These are phyloP conservation scores for Panus rudis DNA, from an alignment of 768 basidiomycete genomes.

Conservation along the genomic window DNA sequence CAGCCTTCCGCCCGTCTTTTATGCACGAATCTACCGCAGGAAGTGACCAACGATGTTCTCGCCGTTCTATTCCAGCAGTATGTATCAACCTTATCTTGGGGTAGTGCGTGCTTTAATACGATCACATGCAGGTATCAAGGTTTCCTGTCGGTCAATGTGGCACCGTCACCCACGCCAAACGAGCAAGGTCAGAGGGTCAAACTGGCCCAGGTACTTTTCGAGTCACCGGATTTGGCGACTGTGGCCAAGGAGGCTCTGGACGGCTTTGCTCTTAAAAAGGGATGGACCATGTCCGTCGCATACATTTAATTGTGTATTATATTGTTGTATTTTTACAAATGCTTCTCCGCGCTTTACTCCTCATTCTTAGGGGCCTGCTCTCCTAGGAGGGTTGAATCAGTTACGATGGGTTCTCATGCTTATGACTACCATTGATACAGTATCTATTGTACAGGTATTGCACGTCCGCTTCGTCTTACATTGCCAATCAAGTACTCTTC, in stretches of 20 bases:
- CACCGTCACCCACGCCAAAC: conserved; percentile 61
- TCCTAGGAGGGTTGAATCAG: too few relatives aligned
- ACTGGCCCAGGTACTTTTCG: conserved; percentile 76
- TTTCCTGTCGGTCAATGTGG: conserved; percentile 65
- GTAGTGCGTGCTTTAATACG: conserved; percentile 1
- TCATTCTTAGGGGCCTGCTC: too few relatives aligned
- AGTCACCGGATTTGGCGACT: conserved; percentile 63
- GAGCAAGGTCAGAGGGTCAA: conserved; percentile 63
- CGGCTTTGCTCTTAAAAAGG: conserved; percentile 82
- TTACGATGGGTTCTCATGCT: too few relatives aligned
- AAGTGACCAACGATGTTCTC: conserved; percentile 83
- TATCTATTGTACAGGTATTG: too few relatives aligned
- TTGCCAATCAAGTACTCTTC: too few relatives aligned
- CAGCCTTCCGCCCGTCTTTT: conserved; percentile 56
- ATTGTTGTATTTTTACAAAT: conserved; percentile 10
- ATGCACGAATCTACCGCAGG: conserved; percentile 84
- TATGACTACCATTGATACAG: too few relatives aligned
- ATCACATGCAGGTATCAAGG: conserved; percentile 66
- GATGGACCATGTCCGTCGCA: conserved; percentile 74
- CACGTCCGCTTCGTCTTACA: too few relatives aligned
- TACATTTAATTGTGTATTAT: conserved; percentile 40
- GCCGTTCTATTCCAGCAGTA: conserved; percentile 89
- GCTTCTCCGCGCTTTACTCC: conserved; percentile 9
- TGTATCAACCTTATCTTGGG: conserved; percentile 26
- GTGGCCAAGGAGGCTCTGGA: conserved; percentile 78